Evolutionary conservation across 805 yeast genomes (phyloP).

Genomic region (Barnettozyma populi): DNA sequence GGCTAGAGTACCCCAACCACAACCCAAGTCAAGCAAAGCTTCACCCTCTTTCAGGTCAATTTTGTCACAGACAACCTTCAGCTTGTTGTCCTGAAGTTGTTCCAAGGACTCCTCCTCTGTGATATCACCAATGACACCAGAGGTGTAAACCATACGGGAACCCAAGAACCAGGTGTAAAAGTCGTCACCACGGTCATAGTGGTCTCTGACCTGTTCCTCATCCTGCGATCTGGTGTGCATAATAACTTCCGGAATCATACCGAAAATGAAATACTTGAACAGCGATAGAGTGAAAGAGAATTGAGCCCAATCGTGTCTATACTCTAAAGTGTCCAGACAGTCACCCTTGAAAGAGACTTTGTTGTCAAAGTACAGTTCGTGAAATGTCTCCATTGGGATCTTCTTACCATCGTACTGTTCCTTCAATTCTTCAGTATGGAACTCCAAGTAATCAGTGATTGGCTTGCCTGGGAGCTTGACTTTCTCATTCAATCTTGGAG

Average conservation of each 20-base stretch:
- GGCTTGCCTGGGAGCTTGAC: slow-evolving; percentile 72
- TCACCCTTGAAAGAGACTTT: slow-evolving; percentile 88
- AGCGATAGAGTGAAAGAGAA: slow-evolving; percentile 73
- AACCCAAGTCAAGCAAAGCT: slow-evolving; percentile 75
- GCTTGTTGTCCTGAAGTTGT: slow-evolving; percentile 82
- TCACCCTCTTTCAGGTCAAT: slow-evolving; percentile 71
- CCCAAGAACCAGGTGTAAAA: slow-evolving; percentile 92
- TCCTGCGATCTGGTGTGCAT: slow-evolving; percentile 91
- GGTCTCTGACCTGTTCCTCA: slow-evolving; percentile 94
- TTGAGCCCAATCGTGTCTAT: slow-evolving; percentile 86
- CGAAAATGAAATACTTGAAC: slow-evolving; percentile 75
- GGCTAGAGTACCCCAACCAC: slow-evolving; percentile 96
- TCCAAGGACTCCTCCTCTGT: slow-evolving; percentile 67
- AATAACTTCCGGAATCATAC: slow-evolving; percentile 89
- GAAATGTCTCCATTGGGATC: slow-evolving; percentile 91
- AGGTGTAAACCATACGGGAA: slow-evolving; percentile 90
- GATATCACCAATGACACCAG: slow-evolving; percentile 76
- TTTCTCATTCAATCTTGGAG: slow-evolving; percentile 79
- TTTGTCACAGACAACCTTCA: slow-evolving; percentile 83
- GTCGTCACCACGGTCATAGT: slow-evolving; percentile 94
- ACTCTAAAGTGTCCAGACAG: slow-evolving; percentile 75
- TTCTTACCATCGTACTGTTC: slow-evolving; percentile 69
- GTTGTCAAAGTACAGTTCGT: slow-evolving; percentile 76
- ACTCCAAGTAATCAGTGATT: slow-evolving; percentile 73
- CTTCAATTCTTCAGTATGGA: slow-evolving; percentile 67